Evolutionary conservation across 2,329 filamentous ascomycete genomes (phyloP), one percentile per base, ranked within the genome.

Genomic region (Fusarium hainanense): DNA sequence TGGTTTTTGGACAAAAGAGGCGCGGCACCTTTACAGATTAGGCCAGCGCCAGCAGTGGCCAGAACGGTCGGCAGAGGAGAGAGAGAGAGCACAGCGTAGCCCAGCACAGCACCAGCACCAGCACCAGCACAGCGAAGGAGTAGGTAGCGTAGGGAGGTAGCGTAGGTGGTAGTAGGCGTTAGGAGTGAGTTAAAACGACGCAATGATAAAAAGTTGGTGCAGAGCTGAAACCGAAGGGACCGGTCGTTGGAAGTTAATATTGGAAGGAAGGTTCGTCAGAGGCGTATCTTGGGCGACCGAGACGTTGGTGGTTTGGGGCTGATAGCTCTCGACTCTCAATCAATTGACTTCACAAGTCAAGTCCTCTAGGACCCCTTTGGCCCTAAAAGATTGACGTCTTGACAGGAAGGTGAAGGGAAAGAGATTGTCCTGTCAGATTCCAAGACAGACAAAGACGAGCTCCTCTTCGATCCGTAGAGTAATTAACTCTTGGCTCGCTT

Each of bases 11-110:
- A 44, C 44, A 48, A 50, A 68, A 49, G 57, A 68, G 67, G 67
- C 58, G 63, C 55, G 44, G 46, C 51, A 51, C 56, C 52, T 69
- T 37, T 69, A 46, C 55, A 54, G 54, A 57, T 47, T 71, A 66
- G 64, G 47, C 63, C 68, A 70, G 40, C 67, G 63, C 68, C 68
- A 70, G 67, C 63, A 70, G 50, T 68, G 63, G 67, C 67, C 67
- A 70, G 67, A 70, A 68, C 43, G 51, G 54, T 64, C 67, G 46
- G 63, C 28, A 68, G 54, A 68, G 42, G 37, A 34, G 30, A 57
- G 6, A 11, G 34, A 47, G 23, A 62, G 52, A 52, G 54, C 58
- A 41, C 47, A 49, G 20, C 28, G 12, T 16, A 34, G 32, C 48
- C 23, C 32, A 51, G 32, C 34, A 51, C 13, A 40, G 25, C 27